Evolutionary conservation across 768 basidiomycete genomes (phyloP), one percentile per base, ranked within the genome.

Genomic region (Clavaria fumosa): DNA sequence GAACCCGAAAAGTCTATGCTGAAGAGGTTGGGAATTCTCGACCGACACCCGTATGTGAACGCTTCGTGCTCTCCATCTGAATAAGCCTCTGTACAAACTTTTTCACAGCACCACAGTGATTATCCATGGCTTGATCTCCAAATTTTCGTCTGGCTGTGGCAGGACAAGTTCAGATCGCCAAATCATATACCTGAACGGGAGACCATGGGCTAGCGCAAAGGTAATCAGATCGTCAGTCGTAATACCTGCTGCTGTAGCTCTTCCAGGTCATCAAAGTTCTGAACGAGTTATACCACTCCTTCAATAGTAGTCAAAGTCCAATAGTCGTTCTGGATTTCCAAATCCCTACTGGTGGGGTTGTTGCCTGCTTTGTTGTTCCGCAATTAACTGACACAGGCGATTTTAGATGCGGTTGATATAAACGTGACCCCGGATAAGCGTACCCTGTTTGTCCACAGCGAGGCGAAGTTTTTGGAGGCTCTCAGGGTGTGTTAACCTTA

Each of bases 371-470:
- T 22, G 18, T 6, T 39, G 7, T 42, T 37, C 9, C 35, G 17
- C 37, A 39, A 24, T 11, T 20, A 35, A 31, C 31, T 23, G 17
- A n/a, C 17, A 3, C n/a, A n/a, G n/a, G n/a, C n/a, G n/a, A n/a
- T n/a, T n/a, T n/a, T 34, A 90, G 86, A 76, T 40, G 62, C 72
- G 0, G 84, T 75, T 48, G 95, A 99, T 51, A 75, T 99, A 50
- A 99, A 99, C 43, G 83, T 97, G 42, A 85, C 78, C 43, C 93
- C 95, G 0, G 95, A 97, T 60, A 99, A 97, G 51, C 70, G 93
- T n/a, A 91, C 88, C 0, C 81, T 97, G 24, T 77, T 95, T 35
- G 50, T 99, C 7, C 89, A 96, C 47, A 78, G 78, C 52, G 93
- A 99, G 53, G 66, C 64, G 7, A 80, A 79, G 43, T 57, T 99